Evolutionary conservation across 2,329 filamentous ascomycete genomes (phyloP), one percentile per base, ranked within the genome.

Genomic region (Gremmenia infestans): DNA sequence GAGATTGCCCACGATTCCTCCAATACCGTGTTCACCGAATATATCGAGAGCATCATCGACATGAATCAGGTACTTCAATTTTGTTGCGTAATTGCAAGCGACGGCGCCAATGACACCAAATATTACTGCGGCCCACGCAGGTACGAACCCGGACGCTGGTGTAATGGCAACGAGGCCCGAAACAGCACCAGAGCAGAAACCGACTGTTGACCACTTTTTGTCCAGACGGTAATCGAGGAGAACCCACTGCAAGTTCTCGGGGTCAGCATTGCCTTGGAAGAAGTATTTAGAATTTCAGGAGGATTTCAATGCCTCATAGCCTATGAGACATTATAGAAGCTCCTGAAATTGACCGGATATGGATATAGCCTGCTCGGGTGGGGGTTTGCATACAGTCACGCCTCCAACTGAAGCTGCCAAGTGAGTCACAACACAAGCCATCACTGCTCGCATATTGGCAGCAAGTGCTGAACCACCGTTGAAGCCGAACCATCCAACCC

Each of bases 401-500:
- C 91, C 91, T 55, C 90, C 91, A 8, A 91, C 83, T 57, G 87
- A 90, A 37, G 91, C 91, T 23, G 91, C 86, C 32, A 96, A 76
- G 71, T 96, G 94, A 53, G 91, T 96, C 45, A 93, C 89, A 1
- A 93, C 79, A 11, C 88, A 88, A 46, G 91, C 91, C 86, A 96
- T 91, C 65, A 96, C 81, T 46, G 89, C 89, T 49, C 91, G 86
- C 68, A 96, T 73, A 72, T 94, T 95, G 51, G 90, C 90, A 49
- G 85, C 79, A 54, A 94, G 77, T 14, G 90, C 91, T 15, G 87
- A 91, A 61, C 91, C 91, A 50, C 89, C 90, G 67, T 96, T 96
- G 83, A 96, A 96, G 48, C 91, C 91, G 68, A 96, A 95, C 91
- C 91, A 96, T 53, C 91, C 91, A 15, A 96, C 88, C 91, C 91